Base-by-base conservation (phyloP, 2,329 filamentous ascomycete genomes). In the Berkeleyomyces basicola region DNA sequence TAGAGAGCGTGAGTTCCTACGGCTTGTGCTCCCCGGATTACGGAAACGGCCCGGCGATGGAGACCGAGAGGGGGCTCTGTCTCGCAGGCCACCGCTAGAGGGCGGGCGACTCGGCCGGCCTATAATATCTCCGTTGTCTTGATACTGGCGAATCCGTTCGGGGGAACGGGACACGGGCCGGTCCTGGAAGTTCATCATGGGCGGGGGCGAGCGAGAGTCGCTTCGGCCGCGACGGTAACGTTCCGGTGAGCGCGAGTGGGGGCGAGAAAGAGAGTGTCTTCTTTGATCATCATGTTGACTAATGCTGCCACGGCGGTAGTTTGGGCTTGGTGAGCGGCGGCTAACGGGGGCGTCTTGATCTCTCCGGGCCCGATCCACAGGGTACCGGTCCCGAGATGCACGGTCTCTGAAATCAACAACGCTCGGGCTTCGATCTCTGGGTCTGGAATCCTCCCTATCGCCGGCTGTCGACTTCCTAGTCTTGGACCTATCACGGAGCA, bases 131-230 rank as follows among this genome's bases (percentile, higher is more conserved):
- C 33, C n/a, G 51, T 55, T 55, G 14, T 36, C 39, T 16, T 37
- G 7, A 4, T 55, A 55, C 33, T 37, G n/a, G 14, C 51, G 51
- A 36, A 55, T 55, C 4, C 51, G 51, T 7, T 55, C 51, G 36
- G 60, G 63, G 2, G 37, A 57, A 9, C 55, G 60, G 23, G 60
- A 64, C 42, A 62, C 49, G 3, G 61, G 55, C 37, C 61, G 44
- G n/a, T 62, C 14, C 6, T 51, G 61, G 36, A 39, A 58, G n/a
- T 47, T 47, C 9, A 44, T 14, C 14, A 60, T 55, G 14, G 16
- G 46, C 36, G 49, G 47, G n/a, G 62, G 62, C 39, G 53, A 62
- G 33, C 31, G 51, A 37, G 61, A 59, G 61, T 10, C 53, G 14
- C 10, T 11, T 42, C 40, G 40, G 31, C 39, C 51, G 5, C 53